Evolutionary conservation across 2,329 filamentous ascomycete species (phyloP), one percentile per base, ranked within the genome.

Genomic region (Ophiocordyceps sinensis): DNA sequence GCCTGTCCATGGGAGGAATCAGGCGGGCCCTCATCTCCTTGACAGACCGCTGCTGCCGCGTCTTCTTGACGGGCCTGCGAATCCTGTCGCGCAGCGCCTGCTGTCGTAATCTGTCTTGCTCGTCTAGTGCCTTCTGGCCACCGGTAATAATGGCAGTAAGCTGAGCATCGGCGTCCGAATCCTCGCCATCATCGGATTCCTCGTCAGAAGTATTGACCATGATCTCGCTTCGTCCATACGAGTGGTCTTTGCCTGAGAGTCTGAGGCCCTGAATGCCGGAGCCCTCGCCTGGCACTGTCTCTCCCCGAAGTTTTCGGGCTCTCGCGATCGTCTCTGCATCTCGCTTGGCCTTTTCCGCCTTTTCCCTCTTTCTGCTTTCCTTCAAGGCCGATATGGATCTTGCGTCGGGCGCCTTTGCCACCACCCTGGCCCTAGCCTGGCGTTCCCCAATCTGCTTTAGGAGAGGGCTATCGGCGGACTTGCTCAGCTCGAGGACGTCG

Each of bases 1-100:
- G 65, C 14, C 77, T 71, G 31, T 86, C 82, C 63, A 98, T 82
- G 49, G 93, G 85, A 8, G 93, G 91, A 28, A 88, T 83, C 44
- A 98, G 70, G 46, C 91, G 82, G 47, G 91, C 89, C 51, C 89
- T 82, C 77, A 95, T 89, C 61, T 98, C 91, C 60, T 94, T 94
- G 37, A 82, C 77, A 14, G 87, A 89, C 39, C 89, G 77, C 46
- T 81, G 70, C 40, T 86, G 75, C 57, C 85, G 84, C 49, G 77
- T 67, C 64, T 95, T 94, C 62, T 86, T 89, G 43, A 93, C 78
- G 0, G 89, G 89, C 13, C 77, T 79, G 36, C 75, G 73, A 39
- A 72, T 68, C 52, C 76, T 68, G 47, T 74, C 59, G 35, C 67
- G 73, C 48, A 78, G 55, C 26, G 71, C 62, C 41, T 63, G 59